phyloP scores from a whole-genome alignment of 495 filamentous ascomycete genomes.

The Mytilinidion resinicola region DNA sequence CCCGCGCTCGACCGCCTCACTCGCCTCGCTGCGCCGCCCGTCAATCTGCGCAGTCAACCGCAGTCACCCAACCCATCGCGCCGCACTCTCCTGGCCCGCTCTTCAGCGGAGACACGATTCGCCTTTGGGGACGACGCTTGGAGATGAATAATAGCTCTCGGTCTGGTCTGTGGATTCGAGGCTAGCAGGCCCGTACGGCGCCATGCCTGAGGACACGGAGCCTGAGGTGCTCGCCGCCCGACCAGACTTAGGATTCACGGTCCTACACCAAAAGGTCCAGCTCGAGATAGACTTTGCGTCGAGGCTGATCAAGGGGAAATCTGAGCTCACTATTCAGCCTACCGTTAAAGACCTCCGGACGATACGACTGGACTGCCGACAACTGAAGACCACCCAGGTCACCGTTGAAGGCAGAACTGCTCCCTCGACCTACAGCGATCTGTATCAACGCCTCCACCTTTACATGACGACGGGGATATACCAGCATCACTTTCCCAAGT shows the following conservation, averaged over 20 bases:
- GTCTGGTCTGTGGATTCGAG: neutral
- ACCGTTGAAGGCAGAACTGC: conserved; percentile 61
- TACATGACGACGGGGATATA: conserved; percentile 57
- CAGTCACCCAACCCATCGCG: too few relatives aligned
- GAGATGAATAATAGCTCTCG: neutral
- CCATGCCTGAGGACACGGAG: conserved; percentile 4
- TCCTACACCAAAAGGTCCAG: conserved; percentile 78
- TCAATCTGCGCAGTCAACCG: too few relatives aligned
- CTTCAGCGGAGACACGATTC: too few relatives aligned
- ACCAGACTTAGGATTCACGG: conserved; percentile 40
- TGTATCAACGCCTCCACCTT: conserved; percentile 60
- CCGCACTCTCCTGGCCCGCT: too few relatives aligned
- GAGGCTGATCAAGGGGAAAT: conserved; percentile 68
- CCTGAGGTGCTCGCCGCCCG: neutral
- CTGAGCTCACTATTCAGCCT: conserved; percentile 72
- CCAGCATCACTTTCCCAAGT: conserved; percentile 66
- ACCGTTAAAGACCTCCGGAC: conserved; percentile 56
- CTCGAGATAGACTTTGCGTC: conserved; percentile 79
- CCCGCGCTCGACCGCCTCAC: too few relatives aligned
- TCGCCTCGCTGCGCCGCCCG: too few relatives aligned
- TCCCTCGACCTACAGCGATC: conserved; percentile 59
- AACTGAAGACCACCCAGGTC: conserved; percentile 66
- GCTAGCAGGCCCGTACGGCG: conserved; percentile 2
- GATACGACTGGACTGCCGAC: conserved; percentile 79
- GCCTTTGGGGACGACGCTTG: neutral